Conservation (phyloP, 139 green algal genomes). For the Coelastrella sp. region DNA sequence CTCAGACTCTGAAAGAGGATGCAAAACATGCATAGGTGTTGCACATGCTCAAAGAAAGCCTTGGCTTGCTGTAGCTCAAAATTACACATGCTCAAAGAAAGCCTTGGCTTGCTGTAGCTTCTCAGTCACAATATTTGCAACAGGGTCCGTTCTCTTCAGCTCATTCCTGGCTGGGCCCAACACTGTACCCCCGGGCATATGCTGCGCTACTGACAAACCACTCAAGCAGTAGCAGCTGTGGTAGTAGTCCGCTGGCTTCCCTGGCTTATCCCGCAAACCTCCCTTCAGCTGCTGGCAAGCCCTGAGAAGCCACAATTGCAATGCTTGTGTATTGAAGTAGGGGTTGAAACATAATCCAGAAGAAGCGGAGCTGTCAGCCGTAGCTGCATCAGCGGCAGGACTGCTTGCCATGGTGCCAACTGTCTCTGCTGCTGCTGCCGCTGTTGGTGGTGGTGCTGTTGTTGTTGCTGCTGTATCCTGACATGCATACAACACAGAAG, state of each 20-base stretch:
- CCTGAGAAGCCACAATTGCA: conserved; percentile 92
- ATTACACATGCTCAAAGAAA: conserved; percentile 45
- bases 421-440: conserved; percentile 36
- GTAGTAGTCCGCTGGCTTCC: conserved; percentile 94
- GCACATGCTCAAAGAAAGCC: conserved; percentile 42
- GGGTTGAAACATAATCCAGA: background rate
- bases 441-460: background rate
- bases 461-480: background rate
- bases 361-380: background rate
- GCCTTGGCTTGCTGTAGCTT: conserved; percentile 56
- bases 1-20: too few relatives aligned
- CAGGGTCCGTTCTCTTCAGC: conserved; percentile 66
- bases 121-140: conserved; percentile 79
- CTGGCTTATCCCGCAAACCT: conserved; percentile 96
- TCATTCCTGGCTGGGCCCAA: conserved; percentile 56
- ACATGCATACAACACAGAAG: conserved; percentile 57
- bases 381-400: background rate
- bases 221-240: conserved; percentile 99
- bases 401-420: background rate
- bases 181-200: conserved; percentile 51
- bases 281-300: conserved; percentile 65
- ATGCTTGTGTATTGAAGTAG: conserved; percentile 73
- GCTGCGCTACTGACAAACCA: conserved; percentile 88
- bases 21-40: too few relatives aligned
- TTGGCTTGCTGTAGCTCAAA: conserved; percentile 59